A percentile compares a stretch with the other conserved stretches of the same genome.
These are phyloP conservation scores for Schizochytrium sp. DNA, from an alignment of 108 stramenopile genomes.

Conservation along the genomic window DNA sequence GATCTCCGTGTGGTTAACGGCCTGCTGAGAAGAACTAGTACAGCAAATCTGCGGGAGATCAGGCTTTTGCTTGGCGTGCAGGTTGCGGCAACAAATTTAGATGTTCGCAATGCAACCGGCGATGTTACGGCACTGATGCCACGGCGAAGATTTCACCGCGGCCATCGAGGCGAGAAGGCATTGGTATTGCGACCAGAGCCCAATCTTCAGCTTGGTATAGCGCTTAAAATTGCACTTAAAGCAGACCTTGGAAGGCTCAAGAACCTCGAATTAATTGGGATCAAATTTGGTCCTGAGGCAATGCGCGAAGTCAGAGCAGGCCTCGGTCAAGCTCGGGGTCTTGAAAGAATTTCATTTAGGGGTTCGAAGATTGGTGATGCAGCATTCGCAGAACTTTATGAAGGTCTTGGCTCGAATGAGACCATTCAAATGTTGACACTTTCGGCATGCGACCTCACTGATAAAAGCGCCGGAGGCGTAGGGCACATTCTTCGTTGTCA, in stretches of 20 bases:
- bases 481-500: conserved; percentile 1
- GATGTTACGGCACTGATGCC: background rate
- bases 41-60: background rate
- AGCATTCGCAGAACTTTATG: background rate
- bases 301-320: background rate
- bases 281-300: background rate
- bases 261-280: background rate
- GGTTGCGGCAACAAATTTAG: background rate
- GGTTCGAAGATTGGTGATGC: background rate
- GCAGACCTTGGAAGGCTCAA: background rate
- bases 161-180: background rate
- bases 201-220: background rate
- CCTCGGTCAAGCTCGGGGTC: background rate
- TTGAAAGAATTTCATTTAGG: background rate
- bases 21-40: background rate
- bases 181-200: background rate
- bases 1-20: conserved; percentile 30
- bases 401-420: background rate
- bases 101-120: background rate
- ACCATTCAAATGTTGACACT: background rate
- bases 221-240: background rate
- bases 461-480: background rate
- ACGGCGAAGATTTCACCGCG: background rate
- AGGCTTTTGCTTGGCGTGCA: background rate
- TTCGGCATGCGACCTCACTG: background rate